A percentile compares a stretch with the other conserved stretches of the same genome.
Evolutionary conservation across 177 flowering plant species (phyloP).

Genomic region (Telopea speciosissima): DNA sequence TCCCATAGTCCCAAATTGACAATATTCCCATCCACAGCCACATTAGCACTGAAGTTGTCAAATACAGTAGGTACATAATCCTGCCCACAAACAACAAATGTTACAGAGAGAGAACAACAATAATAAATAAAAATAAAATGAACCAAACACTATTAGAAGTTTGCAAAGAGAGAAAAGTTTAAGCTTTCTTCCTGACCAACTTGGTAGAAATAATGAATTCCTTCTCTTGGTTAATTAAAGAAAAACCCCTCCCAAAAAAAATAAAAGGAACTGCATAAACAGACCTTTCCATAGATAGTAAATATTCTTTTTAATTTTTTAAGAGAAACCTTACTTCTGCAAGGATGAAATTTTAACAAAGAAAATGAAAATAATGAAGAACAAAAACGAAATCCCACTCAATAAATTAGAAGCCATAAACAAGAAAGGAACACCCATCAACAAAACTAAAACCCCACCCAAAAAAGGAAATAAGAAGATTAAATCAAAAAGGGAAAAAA

Average conservation of each 20-base stretch:
- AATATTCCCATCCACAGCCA: slow-evolving; percentile 86
- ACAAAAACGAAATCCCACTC: neutral
- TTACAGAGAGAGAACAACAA: neutral
- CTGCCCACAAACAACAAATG: slow-evolving; percentile 28
- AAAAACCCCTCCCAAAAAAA: neutral
- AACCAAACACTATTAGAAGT: too few species aligned
- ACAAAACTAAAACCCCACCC: neutral
- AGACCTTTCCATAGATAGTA: too few species aligned
- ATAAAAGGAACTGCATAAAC: too few species aligned
- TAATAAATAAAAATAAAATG: too few species aligned
- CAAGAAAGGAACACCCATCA: neutral
- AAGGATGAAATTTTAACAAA: too few species aligned
- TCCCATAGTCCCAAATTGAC: slow-evolving; percentile 97
- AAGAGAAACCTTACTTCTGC: neutral
- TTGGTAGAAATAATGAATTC: too few species aligned
- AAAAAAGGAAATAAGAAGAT: neutral
- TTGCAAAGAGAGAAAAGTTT: too few species aligned
- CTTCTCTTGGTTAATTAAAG: neutral
- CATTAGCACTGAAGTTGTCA: slow-evolving; percentile 98
- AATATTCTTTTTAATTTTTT: neutral
- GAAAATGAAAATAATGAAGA: neutral
- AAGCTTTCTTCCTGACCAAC: too few species aligned
- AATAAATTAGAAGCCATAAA: neutral
- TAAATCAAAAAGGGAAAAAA: neutral
- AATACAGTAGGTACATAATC: slow-evolving; percentile 95